Evolutionary conservation across 768 basidiomycete species (phyloP), one percentile per base, ranked within the genome.

Genomic region (Coprinellus micaceus): DNA sequence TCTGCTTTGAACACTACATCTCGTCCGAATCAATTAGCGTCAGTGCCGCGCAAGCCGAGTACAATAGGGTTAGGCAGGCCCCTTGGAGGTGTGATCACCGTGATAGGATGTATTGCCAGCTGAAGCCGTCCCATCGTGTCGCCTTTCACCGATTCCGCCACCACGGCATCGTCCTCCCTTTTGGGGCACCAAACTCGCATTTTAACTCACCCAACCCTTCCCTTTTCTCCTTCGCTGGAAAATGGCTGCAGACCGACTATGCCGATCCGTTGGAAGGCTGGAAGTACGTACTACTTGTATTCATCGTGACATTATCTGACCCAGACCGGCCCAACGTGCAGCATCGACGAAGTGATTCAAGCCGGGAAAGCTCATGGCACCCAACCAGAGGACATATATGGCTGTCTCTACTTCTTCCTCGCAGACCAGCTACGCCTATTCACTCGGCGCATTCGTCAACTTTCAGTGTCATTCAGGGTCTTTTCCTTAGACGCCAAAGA

Each of bases 331-430:
- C 62, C 17, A 17, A 13, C 10, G 22, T 13, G 26, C 55, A 79
- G 78, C 53, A 25, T 74, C n/a, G 58, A 60, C 24, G 54, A 66
- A 19, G 65, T 79, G 22, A 50, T 79, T 9, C 26, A 57, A 28
- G 63, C 66, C 0, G 79, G 79, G 25, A 71, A 63, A 52, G 62
- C 60, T 0, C 67, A 75, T 22, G 77, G 78, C 2, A 71, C 73
- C 6, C 67, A 65, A 4, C 55, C 64, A 0, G 78, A 75, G 53
- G 80, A 82, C 60, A 69, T 80, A 28, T 78, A 74, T 53, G 81
- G 81, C 2, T 81, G 78, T 51, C 74, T 81, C 26, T 80, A 78
- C 63, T 80, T 81, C 56, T 73, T 71, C 58, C 53, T 81, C 25
- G n/a, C n/a, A 6, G 5, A 75, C 12, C 67, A 79, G 57, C 67